phyloP scores from a whole-genome alignment of 2,329 filamentous ascomycete species.

The Alternaria consortialis region DNA sequence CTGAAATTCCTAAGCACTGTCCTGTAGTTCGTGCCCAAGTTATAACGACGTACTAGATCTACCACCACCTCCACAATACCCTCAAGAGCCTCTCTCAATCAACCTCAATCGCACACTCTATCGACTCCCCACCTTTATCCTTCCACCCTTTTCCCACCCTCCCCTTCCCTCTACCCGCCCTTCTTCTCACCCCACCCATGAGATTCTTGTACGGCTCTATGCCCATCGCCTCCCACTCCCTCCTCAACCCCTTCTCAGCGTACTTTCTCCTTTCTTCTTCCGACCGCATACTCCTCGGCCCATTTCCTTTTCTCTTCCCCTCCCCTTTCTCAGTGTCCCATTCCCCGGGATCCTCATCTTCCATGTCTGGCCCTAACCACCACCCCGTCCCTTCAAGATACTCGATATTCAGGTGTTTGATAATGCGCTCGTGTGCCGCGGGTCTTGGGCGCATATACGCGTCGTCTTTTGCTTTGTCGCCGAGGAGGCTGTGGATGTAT shows the following conservation, averaged over 20 bases:
- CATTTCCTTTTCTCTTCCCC: slow-evolving; percentile 5
- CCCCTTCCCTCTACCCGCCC: slow-evolving; percentile 2
- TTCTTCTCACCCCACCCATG: slow-evolving; percentile 21
- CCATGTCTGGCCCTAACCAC: not conserved
- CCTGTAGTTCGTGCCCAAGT: not conserved
- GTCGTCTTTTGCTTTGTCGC: slow-evolving; percentile 4
- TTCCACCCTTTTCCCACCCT: not conserved
- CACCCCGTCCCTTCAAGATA: slow-evolving; percentile 1
- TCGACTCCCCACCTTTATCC: not conserved
- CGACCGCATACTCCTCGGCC: slow-evolving; percentile 28
- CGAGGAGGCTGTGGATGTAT: slow-evolving; percentile 27
- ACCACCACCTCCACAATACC: not conserved
- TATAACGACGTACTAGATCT: not conserved
- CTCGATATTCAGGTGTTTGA: slow-evolving; percentile 26
- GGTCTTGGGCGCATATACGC: slow-evolving; percentile 22
- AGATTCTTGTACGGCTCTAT: not conserved
- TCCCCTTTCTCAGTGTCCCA: not conserved
- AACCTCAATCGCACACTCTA: not conserved
- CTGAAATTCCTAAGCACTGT: not conserved
- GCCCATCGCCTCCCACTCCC: slow-evolving; percentile 23
- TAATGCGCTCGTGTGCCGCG: slow-evolving; percentile 31
- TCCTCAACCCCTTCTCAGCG: slow-evolving; percentile 25
- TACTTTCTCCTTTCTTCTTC: slow-evolving; percentile 27
- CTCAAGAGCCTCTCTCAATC: not conserved
- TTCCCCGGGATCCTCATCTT: not conserved